phyloP scores from a whole-genome alignment of 306 rosid species.

The Elaeagnus macrophylla region DNA sequence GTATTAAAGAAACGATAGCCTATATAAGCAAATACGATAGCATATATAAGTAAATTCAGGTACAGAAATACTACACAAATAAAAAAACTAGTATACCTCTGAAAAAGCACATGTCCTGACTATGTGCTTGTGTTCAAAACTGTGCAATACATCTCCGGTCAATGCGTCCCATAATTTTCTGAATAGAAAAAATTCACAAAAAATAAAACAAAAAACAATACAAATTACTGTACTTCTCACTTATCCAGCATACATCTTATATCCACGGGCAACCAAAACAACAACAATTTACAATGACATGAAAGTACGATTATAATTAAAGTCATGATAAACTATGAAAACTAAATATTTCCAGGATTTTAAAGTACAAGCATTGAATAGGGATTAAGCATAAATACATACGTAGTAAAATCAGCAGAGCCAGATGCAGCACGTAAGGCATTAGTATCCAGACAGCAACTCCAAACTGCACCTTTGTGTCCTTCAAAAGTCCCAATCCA shows the following conservation, averaged over 20 bases:
- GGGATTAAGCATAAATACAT: constrained; percentile 13
- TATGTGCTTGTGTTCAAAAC: neutral
- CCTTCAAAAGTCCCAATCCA: constrained; percentile 95
- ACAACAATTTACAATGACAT: neutral
- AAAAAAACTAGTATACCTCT: constrained; percentile 21
- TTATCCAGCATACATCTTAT: too few species aligned
- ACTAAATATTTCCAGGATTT: neutral
- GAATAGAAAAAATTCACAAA: constrained; percentile 14
- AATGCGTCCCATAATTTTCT: constrained; percentile 96
- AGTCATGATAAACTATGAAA: neutral
- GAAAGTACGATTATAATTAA: neutral
- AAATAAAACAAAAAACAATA: neutral
- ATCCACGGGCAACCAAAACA: too few species aligned
- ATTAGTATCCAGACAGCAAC: constrained; percentile 82
- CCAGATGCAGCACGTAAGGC: constrained; percentile 89
- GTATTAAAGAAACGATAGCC: neutral
- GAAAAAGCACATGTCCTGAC: neutral
- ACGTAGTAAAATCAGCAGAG: constrained; percentile 87
- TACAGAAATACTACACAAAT: neutral
- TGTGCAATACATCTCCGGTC: neutral
- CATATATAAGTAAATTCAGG: too few species aligned
- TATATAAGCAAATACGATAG: neutral
- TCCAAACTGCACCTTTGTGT: constrained; percentile 94
- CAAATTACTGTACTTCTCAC: neutral
- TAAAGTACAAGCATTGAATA: neutral